Conservation (phyloP, 1,284 basidiomycete genomes). For the Pseudozyma thailandica region DNA sequence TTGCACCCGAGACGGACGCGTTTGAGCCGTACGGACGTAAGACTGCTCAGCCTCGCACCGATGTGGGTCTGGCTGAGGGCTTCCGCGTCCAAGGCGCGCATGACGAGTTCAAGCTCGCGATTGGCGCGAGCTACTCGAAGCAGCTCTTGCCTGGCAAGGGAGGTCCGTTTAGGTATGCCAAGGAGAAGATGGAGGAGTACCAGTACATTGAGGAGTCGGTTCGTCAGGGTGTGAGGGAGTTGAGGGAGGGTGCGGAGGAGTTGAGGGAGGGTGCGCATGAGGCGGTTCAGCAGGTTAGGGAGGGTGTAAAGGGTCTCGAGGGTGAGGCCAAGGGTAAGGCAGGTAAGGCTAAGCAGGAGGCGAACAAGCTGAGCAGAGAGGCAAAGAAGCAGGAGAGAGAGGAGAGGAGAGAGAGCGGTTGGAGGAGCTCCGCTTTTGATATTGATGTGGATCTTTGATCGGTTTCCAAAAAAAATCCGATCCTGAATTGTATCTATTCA, state of each 20-base stretch:
- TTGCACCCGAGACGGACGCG: slow-evolving; percentile 64
- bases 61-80: slow-evolving; percentile 42
- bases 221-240: slow-evolving; percentile 30
- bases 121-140: slow-evolving; percentile 70
- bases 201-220: slow-evolving; percentile 55
- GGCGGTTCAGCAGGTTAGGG: slow-evolving; percentile 39
- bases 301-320: slow-evolving; percentile 32
- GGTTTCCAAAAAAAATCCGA: no score
- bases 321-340: slow-evolving; percentile 53
- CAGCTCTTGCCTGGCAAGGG: slow-evolving; percentile 69
- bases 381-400: slow-evolving; percentile 66
- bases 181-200: slow-evolving; percentile 67
- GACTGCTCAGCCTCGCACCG: slow-evolving; percentile 62
- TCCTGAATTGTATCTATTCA: no score
- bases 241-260: slow-evolving; percentile 31
- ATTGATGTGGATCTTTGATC: slow-evolving; percentile 39
- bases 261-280: slow-evolving; percentile 34
- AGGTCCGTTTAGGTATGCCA: slow-evolving; percentile 58
- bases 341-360: slow-evolving; percentile 59
- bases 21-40: slow-evolving; percentile 66
- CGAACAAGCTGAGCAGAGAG: slow-evolving; percentile 49
- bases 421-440: slow-evolving; percentile 69
- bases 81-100: slow-evolving; percentile 65
- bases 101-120: slow-evolving; percentile 70
- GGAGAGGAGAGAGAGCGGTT: slow-evolving; percentile 68